A percentile compares a stretch with the other conserved stretches of the same genome.
These are phyloP conservation scores for Tricholoma hemisulphureum DNA, from an alignment of 768 basidiomycete species.

Conservation along the genomic window DNA sequence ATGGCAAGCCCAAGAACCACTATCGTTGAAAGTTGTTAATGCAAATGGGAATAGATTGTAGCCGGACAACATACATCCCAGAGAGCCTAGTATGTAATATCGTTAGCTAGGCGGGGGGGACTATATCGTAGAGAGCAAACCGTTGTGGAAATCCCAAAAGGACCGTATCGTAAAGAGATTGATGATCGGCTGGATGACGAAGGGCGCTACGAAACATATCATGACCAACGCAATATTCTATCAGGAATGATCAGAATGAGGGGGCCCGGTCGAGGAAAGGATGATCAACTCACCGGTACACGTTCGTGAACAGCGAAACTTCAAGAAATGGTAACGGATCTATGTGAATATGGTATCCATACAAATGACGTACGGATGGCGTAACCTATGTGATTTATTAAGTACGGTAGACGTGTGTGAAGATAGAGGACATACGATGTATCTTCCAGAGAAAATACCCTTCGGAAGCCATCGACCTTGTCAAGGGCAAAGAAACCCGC, in stretches of 20 bases:
- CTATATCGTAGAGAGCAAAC: conserved; percentile 30
- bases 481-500: conserved; percentile 62
- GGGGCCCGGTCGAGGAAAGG: conserved; percentile 4
- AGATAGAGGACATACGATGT: conserved; percentile 52
- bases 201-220: conserved; percentile 61
- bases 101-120: neutral
- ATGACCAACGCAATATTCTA: conserved; percentile 51
- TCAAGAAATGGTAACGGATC: neutral
- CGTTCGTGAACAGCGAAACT: conserved; percentile 77
- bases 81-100: conserved; percentile 31
- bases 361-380: conserved; percentile 36
- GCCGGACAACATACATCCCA: conserved; percentile 35
- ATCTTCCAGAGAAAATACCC: conserved; percentile 78
- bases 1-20: conserved; percentile 74
- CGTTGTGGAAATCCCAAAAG: conserved; percentile 87
- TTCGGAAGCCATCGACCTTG: conserved; percentile 66
- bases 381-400: conserved; percentile 30
- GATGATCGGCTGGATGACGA: conserved; percentile 65
- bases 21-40: conserved; percentile 18
- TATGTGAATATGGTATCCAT: neutral
- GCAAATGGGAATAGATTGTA: neutral
- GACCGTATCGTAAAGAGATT: conserved; percentile 73
- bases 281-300: conserved; percentile 54
- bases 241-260: neutral
- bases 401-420: neutral